Percentiles rank a stretch among this genome's conserved stretches.
phyloP scores from a whole-genome alignment of 805 yeast species.

The Debaryomyces maramus region DNA sequence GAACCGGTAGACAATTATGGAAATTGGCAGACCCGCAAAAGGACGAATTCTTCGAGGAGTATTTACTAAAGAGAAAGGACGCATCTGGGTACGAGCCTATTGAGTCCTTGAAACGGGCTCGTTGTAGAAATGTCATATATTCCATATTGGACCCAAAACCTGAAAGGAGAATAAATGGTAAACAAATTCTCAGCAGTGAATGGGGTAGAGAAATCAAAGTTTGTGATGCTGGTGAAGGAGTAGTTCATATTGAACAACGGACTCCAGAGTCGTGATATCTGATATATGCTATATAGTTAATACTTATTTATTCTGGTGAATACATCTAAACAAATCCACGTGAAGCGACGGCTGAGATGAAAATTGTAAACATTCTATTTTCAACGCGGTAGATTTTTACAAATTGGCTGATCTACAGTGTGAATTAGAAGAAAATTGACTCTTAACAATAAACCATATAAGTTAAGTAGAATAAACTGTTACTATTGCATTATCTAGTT shows the following conservation, averaged over 20 bases:
- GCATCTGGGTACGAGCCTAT: conserved; percentile 90
- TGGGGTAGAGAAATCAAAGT: conserved; percentile 91
- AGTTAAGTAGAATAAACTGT: background rate
- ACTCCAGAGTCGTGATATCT: too few relatives aligned
- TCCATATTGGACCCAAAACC: conserved; percentile 93
- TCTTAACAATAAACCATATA: background rate
- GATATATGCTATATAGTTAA: too few relatives aligned
- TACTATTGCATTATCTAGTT: background rate
- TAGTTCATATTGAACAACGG: too few relatives aligned
- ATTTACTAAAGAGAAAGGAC: conserved; percentile 75
- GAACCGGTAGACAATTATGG: conserved; percentile 95
- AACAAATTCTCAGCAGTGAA: conserved; percentile 85
- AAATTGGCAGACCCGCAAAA: conserved; percentile 68
- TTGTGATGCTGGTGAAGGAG: conserved; percentile 65
- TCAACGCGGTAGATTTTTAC: background rate
- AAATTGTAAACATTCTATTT: background rate
- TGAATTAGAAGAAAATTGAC: background rate
- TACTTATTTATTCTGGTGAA: too few relatives aligned
- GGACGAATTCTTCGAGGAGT: conserved; percentile 78
- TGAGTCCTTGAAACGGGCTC: conserved; percentile 76
- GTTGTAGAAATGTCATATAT: conserved; percentile 91
- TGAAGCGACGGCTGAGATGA: too few relatives aligned
- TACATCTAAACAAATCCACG: too few relatives aligned
- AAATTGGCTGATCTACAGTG: background rate
- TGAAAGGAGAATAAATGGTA: conserved; percentile 79